A percentile compares a stretch with the other conserved stretches of the same genome.
Conservation (phyloP, 768 basidiomycete genomes). For the Russula emetica region DNA sequence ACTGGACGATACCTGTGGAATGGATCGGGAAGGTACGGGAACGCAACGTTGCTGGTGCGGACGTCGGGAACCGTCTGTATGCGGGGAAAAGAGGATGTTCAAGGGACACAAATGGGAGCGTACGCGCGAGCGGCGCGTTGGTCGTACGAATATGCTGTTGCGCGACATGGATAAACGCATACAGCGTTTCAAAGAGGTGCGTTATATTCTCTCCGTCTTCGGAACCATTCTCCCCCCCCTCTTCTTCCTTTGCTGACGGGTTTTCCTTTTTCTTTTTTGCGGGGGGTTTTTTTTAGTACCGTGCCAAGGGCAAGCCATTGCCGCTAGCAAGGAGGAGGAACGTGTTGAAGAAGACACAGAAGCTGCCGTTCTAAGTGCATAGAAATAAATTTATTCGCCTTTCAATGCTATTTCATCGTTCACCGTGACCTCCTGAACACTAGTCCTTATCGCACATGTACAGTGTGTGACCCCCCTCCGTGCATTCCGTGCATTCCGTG, state of each 20-base stretch:
- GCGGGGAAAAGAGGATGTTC: constrained; percentile 81
- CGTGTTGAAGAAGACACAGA: constrained; percentile 26
- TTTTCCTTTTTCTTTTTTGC: background rate
- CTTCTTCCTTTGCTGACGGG: constrained; percentile 1
- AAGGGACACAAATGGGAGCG: constrained; percentile 91
- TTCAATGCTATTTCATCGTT: background rate
- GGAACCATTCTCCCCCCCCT: too few relatives aligned
- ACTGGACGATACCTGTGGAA: constrained; percentile 37
- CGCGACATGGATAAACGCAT: constrained; percentile 68
- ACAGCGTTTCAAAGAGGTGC: constrained; percentile 58
- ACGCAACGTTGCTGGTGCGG: constrained; percentile 44
- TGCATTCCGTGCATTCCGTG: background rate
- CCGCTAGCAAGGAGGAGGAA: constrained; percentile 23
- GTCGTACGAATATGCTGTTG: constrained; percentile 53
- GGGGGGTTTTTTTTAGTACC: constrained; percentile 23
- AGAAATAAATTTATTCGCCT: background rate
- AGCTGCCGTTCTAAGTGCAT: constrained; percentile 25
- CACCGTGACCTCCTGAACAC: background rate
- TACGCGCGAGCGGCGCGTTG: constrained; percentile 42
- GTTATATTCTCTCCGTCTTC: constrained; percentile 14
- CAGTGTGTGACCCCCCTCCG: background rate
- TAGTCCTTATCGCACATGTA: constrained; percentile 3
- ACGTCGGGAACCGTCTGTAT: constrained; percentile 59
- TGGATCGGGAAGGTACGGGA: constrained; percentile 32
- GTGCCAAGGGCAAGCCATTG: constrained; percentile 22